Evolutionary conservation across 352 stramenopile species (phyloP).

Genomic region (Globisporangium recalcitrans): DNA sequence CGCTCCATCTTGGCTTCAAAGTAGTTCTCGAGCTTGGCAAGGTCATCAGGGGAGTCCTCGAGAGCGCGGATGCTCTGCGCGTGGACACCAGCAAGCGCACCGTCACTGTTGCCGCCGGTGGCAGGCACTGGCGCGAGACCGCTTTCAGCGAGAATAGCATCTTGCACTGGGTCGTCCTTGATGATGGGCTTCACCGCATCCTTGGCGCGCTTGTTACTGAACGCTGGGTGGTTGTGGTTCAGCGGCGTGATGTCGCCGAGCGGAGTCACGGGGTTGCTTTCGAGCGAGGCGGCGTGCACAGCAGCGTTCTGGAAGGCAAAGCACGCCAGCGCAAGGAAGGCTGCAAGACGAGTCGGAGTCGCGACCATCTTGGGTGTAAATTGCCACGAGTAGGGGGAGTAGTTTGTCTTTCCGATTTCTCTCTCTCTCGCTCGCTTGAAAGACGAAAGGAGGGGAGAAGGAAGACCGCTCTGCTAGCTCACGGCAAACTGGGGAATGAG

Average conservation of each 20-base stretch:
- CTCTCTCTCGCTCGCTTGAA: background rate
- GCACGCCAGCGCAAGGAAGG: slow-evolving; percentile 9
- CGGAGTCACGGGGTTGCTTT: slow-evolving; percentile 25
- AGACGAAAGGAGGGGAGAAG: background rate
- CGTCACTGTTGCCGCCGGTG: background rate
- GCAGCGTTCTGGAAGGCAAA: slow-evolving; percentile 1
- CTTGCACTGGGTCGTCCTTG: slow-evolving; percentile 14
- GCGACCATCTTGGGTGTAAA: slow-evolving; percentile 11
- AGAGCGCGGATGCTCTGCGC: background rate
- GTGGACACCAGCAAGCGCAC: background rate
- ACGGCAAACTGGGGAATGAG: slow-evolving; percentile 10
- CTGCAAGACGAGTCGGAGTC: background rate
- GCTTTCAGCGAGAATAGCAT: slow-evolving; percentile 7
- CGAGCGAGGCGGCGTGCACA: slow-evolving; percentile 11
- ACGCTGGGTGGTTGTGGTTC: slow-evolving; percentile 26
- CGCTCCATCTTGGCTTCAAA: slow-evolving; percentile 23
- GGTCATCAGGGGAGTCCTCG: slow-evolving; percentile 5
- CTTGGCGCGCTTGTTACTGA: slow-evolving; percentile 18
- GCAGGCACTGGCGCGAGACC: background rate
- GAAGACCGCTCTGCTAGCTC: slow-evolving; percentile 2
- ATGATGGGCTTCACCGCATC: slow-evolving; percentile 19
- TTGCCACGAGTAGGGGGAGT: background rate
- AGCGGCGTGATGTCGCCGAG: slow-evolving; percentile 22
- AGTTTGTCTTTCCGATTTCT: background rate
- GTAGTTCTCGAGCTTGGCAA: slow-evolving; percentile 24